phyloP scores from a whole-genome alignment of 78 protist species.

The Diacronema lutheri region DNA sequence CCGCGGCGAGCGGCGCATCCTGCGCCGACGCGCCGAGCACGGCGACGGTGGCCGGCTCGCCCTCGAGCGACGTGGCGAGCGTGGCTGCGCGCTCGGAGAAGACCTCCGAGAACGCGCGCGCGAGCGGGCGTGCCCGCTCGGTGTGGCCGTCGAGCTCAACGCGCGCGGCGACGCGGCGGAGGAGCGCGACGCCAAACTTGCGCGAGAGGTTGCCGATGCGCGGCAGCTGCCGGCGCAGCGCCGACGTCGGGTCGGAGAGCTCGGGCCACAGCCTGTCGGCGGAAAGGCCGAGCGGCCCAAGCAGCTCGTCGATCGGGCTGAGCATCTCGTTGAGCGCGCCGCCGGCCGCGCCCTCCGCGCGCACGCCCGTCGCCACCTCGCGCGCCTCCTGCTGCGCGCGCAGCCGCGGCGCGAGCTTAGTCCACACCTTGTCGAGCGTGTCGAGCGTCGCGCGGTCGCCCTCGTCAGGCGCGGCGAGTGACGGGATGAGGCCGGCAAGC shows the following conservation, averaged over 20 bases:
- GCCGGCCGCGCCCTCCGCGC: neutral
- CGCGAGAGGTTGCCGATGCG: neutral
- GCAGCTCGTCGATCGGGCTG: neutral
- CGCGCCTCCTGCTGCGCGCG: too few relatives aligned
- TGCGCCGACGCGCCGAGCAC: too few relatives aligned
- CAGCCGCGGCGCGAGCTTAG: neutral
- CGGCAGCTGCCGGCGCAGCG: neutral
- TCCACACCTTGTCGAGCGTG: neutral
- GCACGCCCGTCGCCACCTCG: neutral
- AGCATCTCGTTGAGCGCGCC: neutral
- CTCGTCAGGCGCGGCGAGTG: neutral
- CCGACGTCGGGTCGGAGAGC: neutral
- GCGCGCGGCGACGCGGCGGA: slow-evolving; percentile 2
- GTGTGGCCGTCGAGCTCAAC: neutral
- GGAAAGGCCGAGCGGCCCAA: neutral
- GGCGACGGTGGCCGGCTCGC: too few relatives aligned
- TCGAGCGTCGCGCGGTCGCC: neutral
- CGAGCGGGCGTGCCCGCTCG: neutral
- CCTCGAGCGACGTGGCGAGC: too few relatives aligned
- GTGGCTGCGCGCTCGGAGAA: too few relatives aligned
- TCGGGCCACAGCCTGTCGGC: neutral
- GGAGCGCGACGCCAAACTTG: neutral
- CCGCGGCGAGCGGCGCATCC: too few relatives aligned
- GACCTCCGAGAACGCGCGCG: neutral
- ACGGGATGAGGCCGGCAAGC: neutral